Conservation (phyloP, 306 rosid species). For the Pyrus pyrifolia region DNA sequence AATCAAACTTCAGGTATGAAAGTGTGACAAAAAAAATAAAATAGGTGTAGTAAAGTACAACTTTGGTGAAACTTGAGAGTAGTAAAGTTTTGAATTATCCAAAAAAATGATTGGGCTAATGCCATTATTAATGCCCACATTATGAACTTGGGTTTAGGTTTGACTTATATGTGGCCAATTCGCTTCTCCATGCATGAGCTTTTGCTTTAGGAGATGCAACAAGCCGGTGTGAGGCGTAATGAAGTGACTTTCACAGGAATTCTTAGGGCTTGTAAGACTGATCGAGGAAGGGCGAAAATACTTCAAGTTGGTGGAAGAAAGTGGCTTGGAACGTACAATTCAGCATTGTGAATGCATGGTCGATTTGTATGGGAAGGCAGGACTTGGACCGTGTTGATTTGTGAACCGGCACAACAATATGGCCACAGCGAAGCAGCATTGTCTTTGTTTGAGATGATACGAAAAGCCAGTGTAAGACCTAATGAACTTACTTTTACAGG, state of each 20-base stretch:
- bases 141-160: conserved; percentile 36
- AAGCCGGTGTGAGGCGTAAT: conserved; percentile 3
- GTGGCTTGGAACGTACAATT: conserved; percentile 1
- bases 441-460: conserved; percentile 45
- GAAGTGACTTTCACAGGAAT: conserved; percentile 21
- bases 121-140: too few species aligned
- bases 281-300: conserved; percentile 12
- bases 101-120: too few species aligned
- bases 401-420: conserved; percentile 33
- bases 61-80: too few species aligned
- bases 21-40: too few species aligned
- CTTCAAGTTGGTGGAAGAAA: conserved; percentile 8
- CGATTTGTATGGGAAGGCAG: conserved; percentile 16
- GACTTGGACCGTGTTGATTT: conserved; percentile 54
- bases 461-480: conserved; percentile 34
- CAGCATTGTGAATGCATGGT: conserved; percentile 23
- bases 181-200: conserved; percentile 30
- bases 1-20: too few species aligned
- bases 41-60: too few species aligned
- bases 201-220: conserved; percentile 20
- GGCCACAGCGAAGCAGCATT: conserved; percentile 41
- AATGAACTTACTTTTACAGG: conserved; percentile 59
- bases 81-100: too few species aligned
- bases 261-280: conserved; percentile 26
- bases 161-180: conserved; percentile 37